Base-by-base conservation (phyloP, 768 basidiomycete species). In the Kwoniella dejecticola region DNA sequence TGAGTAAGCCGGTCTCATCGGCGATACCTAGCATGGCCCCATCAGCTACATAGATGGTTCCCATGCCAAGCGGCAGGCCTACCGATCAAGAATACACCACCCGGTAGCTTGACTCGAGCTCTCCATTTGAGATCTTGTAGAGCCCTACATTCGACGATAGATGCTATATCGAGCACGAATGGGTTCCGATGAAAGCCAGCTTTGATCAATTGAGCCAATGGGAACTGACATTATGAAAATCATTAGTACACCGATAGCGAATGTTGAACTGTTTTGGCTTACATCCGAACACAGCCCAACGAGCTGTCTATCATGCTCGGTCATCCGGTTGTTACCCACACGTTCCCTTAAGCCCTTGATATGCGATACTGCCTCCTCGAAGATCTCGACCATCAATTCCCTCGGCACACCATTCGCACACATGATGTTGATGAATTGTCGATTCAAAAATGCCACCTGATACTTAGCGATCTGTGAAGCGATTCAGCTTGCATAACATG, bases 361-460 rank as follows among this genome's bases (percentile, higher is more conserved):
- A 23, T 64, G 47, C n/a, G 52, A 41, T 4, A 79, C 71, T 13
- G 70, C 69, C 10, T 70, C 62, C 2, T 60, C n/a, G 55, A 79
- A 79, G 45, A 77, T 64, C 13, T 72, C 63, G n/a, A 71, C 52
- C 36, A 79, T 69, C 24, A 76, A 54, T 4, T 69, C 41, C 10
- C 67, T 67, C 0, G 70, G 69, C 1, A 79, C 65, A 1, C 75
- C 76, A 31, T 76, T 71, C 0, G 67, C 70, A 17, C 66, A 69
- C 63, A 79, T 70, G 47, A 79, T 67, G 21, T 70, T 68, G 70
- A 79, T 77, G 64, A 77, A 79, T 52, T 79, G 77, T 21, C 77
- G 57, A 54, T 79, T 77, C 45, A 79, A 56, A 55, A 74, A 73
- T 4, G 77, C 77, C 12, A 66, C 62, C 57, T 73, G 68, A 48